Base-by-base conservation (phyloP, 306 rosid genomes). In the Spatholobus suberectus region DNA sequence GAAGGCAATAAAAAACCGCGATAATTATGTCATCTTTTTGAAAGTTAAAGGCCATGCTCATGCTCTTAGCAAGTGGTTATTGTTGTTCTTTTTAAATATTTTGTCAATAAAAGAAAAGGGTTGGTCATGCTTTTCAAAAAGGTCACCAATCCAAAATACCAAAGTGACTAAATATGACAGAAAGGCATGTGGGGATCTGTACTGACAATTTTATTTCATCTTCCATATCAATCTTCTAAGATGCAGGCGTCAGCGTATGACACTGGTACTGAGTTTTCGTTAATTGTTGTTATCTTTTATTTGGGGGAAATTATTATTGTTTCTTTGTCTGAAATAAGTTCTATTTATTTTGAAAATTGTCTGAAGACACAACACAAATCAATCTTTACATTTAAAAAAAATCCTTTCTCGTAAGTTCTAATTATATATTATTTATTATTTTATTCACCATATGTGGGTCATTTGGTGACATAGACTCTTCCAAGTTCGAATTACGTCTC, bases 1-100 rank as follows among this genome's bases (percentile, higher is more conserved):
- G 14, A 35, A 66, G 11, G 73, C 82, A 67, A 59, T 80, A 79
- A 63, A 79, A 84, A 79, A 70, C 15, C 4, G 4, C 0, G 20
- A 80, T 23, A 75, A 44, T 57, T 52, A 71, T 44, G 44, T 32
- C 63, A 29, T 63, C 88, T 86, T 91, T 89, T 59, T 80, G 77
- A 85, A 89, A 90, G 82, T 69, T 80, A 40, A 79, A 80, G 78
- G 24, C 6, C 57, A 68, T 37, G 17, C 9, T 57, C 34, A 57
- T 52, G 61, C 27, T 20, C 63, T 21, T 63, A 51, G 62, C 69
- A 78, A 86, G 76, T 26, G 11, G n/a, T n/a, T n/a, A n/a, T n/a
- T 5, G 0, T 15, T 17, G 15, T 55, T 9, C 20, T 67, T 5
- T 32, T 38, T 27, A 5, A 20, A 35, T 15, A 77, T 44, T 23